A percentile compares a stretch with the other conserved stretches of the same genome.
phyloP scores from a whole-genome alignment of 2,329 filamentous ascomycete species.

The Anthostomella pinea region DNA sequence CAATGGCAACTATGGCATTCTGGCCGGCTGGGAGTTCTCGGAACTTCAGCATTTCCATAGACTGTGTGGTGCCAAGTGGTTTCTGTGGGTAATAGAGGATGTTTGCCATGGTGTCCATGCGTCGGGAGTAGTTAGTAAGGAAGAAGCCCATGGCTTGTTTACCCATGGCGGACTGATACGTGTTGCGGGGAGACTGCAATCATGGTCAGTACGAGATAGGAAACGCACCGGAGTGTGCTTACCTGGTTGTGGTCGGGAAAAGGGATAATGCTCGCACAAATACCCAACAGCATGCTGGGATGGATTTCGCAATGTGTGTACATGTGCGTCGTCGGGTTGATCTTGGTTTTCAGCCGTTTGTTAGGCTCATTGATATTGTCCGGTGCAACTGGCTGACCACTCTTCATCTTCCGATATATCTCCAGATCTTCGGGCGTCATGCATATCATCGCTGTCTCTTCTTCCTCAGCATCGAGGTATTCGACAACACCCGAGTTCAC shows the following conservation, averaged over 20 bases:
- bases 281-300: constrained; percentile 97
- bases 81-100: constrained; percentile 99
- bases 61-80: constrained; percentile 89
- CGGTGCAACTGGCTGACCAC: constrained; percentile 61
- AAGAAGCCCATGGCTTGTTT: constrained; percentile 99
- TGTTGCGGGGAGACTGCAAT: constrained; percentile 86
- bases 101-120: constrained; percentile 99
- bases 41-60: constrained; percentile 99
- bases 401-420: constrained; percentile 66
- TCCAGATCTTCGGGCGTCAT: constrained; percentile 98
- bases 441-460: constrained; percentile 98
- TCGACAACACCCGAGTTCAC: constrained; percentile 85
- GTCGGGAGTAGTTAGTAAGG: constrained; percentile 91
- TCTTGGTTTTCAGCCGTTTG: constrained; percentile 80
- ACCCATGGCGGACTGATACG: constrained; percentile 98
- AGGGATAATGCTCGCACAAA: constrained; percentile 98
- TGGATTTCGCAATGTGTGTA: constrained; percentile 99
- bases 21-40: constrained; percentile 94
- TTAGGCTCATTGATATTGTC: constrained; percentile 68
- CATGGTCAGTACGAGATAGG: constrained; percentile 30
- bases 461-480: constrained; percentile 96
- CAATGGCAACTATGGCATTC: constrained; percentile 97
- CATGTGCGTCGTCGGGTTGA: constrained; percentile 83
- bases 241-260: constrained; percentile 98
- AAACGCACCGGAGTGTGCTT: constrained; percentile 26